Conservation (phyloP, 495 filamentous ascomycete genomes). For the Lichenothelia convexa region DNA sequence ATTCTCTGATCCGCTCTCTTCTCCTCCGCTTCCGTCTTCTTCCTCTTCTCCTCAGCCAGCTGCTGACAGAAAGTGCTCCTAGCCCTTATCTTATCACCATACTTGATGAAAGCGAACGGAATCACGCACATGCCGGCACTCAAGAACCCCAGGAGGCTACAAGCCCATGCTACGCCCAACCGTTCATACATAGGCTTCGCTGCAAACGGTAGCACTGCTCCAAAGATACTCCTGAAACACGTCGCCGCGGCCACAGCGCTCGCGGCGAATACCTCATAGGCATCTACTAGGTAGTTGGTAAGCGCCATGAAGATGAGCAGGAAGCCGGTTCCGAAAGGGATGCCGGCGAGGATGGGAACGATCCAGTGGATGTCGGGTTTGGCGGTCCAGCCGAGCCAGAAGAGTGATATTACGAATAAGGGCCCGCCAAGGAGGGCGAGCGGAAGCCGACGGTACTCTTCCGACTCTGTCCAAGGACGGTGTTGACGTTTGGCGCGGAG, state of each 20-base stretch:
- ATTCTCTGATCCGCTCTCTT: too few species aligned
- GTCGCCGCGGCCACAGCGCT: constrained; percentile 48
- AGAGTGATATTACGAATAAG: constrained; percentile 39
- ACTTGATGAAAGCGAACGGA: constrained; percentile 23
- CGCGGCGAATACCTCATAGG: constrained; percentile 56
- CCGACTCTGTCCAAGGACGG: constrained; percentile 25
- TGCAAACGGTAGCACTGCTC: constrained; percentile 37
- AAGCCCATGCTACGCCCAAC: constrained; percentile 23
- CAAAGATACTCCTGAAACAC: constrained; percentile 40
- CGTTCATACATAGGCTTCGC: constrained; percentile 21
- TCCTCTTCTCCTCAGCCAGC: constrained; percentile 14
- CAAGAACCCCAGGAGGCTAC: constrained; percentile 21
- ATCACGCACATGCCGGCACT: constrained; percentile 18
- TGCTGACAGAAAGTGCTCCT: constrained; percentile 25
- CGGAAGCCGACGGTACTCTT: constrained; percentile 49
- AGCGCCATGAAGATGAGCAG: constrained; percentile 47
- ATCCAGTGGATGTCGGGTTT: constrained; percentile 36
- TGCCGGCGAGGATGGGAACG: constrained; percentile 42
- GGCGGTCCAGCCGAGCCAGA: constrained; percentile 60
- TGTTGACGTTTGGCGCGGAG: constrained; percentile 21
- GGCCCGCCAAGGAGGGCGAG: constrained; percentile 49
- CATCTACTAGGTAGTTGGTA: constrained; percentile 61
- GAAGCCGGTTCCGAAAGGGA: constrained; percentile 54
- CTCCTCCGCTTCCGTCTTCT: constrained; percentile 12
- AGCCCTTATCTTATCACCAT: constrained; percentile 17